phyloP scores from a whole-genome alignment of 1,139 yeast species.

The Yamadazyma dushanensis region DNA sequence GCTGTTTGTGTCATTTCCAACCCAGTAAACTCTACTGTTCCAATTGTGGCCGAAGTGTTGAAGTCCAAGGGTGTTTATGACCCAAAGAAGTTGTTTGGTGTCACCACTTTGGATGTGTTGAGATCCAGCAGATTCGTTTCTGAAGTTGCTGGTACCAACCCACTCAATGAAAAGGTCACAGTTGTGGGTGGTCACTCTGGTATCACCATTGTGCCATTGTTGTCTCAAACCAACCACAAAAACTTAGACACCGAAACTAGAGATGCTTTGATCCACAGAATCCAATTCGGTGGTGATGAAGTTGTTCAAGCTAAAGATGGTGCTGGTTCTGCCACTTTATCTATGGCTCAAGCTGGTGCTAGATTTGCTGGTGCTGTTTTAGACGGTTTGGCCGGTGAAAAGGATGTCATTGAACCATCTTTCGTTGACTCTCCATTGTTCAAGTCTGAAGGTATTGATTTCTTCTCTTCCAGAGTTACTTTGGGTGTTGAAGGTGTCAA shows the following conservation, averaged over 20 bases:
- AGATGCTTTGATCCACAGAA: slow-evolving; percentile 77
- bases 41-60: slow-evolving; percentile 85
- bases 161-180: slow-evolving; percentile 64
- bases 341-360: slow-evolving; percentile 97
- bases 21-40: slow-evolving; percentile 96
- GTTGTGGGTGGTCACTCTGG: slow-evolving; percentile 98
- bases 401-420: slow-evolving; percentile 49
- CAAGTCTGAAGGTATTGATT: slow-evolving; percentile 52
- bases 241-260: slow-evolving; percentile 52
- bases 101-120: slow-evolving; percentile 87
- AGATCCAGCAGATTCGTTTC: slow-evolving; percentile 84
- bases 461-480: slow-evolving; percentile 66
- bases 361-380: slow-evolving; percentile 67
- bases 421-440: slow-evolving; percentile 52
- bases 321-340: slow-evolving; percentile 89
- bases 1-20: slow-evolving; percentile 80
- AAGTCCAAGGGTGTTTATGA: slow-evolving; percentile 73
- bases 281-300: slow-evolving; percentile 97
- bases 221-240: slow-evolving; percentile 62
- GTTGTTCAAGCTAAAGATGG: slow-evolving; percentile 95
- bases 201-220: slow-evolving; percentile 87
- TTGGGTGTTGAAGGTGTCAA: slow-evolving; percentile 60
- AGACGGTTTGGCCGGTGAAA: slow-evolving; percentile 54
- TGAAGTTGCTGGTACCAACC: slow-evolving; percentile 55
- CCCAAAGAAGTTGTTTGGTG: slow-evolving; percentile 84